phyloP scores from a whole-genome alignment of 2,329 filamentous ascomycete species.

The Aspergillus texensis region DNA sequence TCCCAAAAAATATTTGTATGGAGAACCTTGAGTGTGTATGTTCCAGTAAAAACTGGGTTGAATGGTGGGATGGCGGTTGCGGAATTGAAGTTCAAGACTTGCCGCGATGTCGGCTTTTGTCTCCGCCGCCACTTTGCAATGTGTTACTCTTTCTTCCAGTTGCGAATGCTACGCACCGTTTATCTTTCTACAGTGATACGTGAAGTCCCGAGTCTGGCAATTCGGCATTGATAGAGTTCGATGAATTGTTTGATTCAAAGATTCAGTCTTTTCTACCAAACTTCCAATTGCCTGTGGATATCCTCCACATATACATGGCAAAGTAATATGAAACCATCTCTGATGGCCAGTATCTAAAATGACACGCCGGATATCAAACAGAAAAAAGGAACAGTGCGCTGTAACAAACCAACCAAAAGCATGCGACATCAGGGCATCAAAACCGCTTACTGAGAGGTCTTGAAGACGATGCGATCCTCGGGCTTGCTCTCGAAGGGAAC shows the following conservation, averaged over 20 bases:
- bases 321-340: conserved; percentile 7
- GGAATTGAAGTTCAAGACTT: conserved; percentile 1
- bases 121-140: not conserved
- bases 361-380: conserved; percentile 28
- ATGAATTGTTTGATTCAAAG: not conserved
- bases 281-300: not conserved
- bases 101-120: not conserved
- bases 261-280: not conserved
- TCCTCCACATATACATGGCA: not conserved
- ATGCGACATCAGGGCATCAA: not conserved
- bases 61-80: not conserved
- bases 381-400: conserved; percentile 16
- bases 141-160: not conserved
- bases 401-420: conserved; percentile 17
- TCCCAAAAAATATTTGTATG: not conserved
- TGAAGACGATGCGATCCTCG: conserved; percentile 64
- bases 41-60: not conserved
- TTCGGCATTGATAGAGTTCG: not conserved
- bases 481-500: conserved; percentile 79
- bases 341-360: conserved; percentile 4
- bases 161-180: not conserved
- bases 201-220: not conserved
- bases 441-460: conserved; percentile 51
- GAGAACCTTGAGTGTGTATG: not conserved
- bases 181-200: not conserved